Base-by-base conservation (phyloP, 2,329 filamentous ascomycete genomes). In the Calonectria hongkongensis region DNA sequence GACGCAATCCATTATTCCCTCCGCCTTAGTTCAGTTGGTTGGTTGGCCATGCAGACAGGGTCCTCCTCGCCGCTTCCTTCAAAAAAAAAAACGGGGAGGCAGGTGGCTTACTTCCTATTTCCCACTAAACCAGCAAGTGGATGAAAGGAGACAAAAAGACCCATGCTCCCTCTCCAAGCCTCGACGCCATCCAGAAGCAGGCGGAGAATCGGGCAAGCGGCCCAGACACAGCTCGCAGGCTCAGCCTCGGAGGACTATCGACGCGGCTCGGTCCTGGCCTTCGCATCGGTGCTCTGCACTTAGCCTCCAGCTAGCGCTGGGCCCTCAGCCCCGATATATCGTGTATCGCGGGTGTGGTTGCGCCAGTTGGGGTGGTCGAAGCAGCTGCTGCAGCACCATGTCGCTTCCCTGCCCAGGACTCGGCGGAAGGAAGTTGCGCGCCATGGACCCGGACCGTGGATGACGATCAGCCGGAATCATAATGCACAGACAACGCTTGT, bases 381-480 rank as follows among this genome's bases (percentile, higher is more conserved):
- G 45, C 39, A 64, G 45, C 47, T 56, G 65, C 47, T 60, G 65
- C 72, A 56, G 65, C 72, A 56, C 66, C 66, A 65, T 72, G 50
- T 58, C 67, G 60, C 51, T 72, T 51, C 25, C 66, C 71, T 68
- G 43, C 70, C 68, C 75, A 68, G 48, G 50, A 69, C 41, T 27
- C 25, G 39, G 66, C 33, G 58, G 50, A 60, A 66, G 64, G 69
- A 64, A 43, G 47, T 48, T 66, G 69, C 73, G 71, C 78, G 71
- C 78, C 78, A 79, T 45, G 69, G 41, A 75, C 75, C 78, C 73
- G 78, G 78, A 76, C 65, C 56, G 65, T 79, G 76, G 78, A 66
- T 73, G 75, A 73, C 72, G 69, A 43, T 54, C 66, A 72, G 70
- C 69, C 67, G 73, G 67, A 43, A 41, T 36, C 48, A 70, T 21